phyloP scores from a whole-genome alignment of 1,284 basidiomycete genomes.

The Coriolopsis trogii region DNA sequence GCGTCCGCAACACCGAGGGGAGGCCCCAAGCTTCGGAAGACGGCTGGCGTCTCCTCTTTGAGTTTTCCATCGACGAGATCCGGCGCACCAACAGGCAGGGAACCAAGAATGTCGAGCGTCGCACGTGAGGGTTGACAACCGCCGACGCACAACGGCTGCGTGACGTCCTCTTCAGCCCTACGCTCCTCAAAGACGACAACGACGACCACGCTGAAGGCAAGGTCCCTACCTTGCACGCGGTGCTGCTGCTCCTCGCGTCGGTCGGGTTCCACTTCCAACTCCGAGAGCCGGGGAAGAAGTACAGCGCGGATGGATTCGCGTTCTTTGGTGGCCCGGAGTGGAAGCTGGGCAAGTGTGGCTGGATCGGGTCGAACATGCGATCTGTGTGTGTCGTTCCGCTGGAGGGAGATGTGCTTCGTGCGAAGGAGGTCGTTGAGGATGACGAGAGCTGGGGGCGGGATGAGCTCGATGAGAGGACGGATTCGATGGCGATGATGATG shows the following conservation, averaged over 20 bases:
- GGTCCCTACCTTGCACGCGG: background rate
- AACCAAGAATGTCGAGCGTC: background rate
- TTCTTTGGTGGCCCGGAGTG: background rate
- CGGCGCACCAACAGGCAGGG: background rate
- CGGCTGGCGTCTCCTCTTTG: background rate
- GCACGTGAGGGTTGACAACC: background rate
- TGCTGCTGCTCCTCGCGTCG: background rate
- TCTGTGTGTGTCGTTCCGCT: background rate
- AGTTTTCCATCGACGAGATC: background rate
- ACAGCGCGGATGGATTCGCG: background rate
- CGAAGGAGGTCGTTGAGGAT: background rate
- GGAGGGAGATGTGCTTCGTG: background rate
- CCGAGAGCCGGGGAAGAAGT: background rate
- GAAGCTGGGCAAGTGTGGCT: background rate
- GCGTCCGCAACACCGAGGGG: background rate
- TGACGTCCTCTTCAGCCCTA: constrained; percentile 2
- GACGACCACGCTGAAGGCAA: background rate
- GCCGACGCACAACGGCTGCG: background rate
- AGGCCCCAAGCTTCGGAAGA: background rate
- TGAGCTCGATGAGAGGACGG: background rate
- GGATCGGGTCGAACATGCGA: background rate
- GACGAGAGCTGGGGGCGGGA: background rate
- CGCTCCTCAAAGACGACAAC: no score
- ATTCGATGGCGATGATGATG: background rate
- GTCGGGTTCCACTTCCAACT: background rate